Evolutionary conservation across 495 filamentous ascomycete genomes (phyloP), one percentile per base, ranked within the genome.

Genomic region (Penicillium waksmanii): DNA sequence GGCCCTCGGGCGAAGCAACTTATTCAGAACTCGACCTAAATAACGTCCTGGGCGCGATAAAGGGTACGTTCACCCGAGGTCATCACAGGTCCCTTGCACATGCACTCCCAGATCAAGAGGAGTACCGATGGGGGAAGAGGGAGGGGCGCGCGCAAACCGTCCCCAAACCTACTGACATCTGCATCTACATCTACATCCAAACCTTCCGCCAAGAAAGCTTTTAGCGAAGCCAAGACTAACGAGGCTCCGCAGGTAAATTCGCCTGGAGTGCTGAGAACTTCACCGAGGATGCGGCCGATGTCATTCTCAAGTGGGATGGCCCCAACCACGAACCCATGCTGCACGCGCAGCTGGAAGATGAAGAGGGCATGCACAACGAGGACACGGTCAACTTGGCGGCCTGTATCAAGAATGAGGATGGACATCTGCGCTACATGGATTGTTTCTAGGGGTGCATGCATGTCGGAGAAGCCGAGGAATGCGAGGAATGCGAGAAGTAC

Each of bases 391-490:
- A 70, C 33, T 42, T 70, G 57, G 66, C 51, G 10, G 40, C 53
- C 13, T 70, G 68, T 43, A 70, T 70, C 53, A 70, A 68, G 56
- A 70, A 70, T n/a, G 68, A 68, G 42, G 61, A 70, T 59, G 68
- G 68, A 8, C 53, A 53, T 34, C 51, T 68, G 52, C 53, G 50
- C 3, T 70, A 53, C 58, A 70, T 70, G 68, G 60, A 64, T 38
- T 70, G 68, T 58, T 68, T 70, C 53, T 70, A 68, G 46, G 8
- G 34, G 36, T 13, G 36, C 10, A 38, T 38, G 36, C 11, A 38
- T 38, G 36, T 13, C 12, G 15, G 15, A 38, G 36, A 38, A 38
- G 27, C 8, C 27, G 27, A 31, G 27, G 27, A 31, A 31, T 31
- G 27, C 27, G 27, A 25, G 43, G 23, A 34, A 12, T 40, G 18